Evolutionary conservation across 257 asterid species (phyloP).

Genomic region (Solanum infundibuliforme): DNA sequence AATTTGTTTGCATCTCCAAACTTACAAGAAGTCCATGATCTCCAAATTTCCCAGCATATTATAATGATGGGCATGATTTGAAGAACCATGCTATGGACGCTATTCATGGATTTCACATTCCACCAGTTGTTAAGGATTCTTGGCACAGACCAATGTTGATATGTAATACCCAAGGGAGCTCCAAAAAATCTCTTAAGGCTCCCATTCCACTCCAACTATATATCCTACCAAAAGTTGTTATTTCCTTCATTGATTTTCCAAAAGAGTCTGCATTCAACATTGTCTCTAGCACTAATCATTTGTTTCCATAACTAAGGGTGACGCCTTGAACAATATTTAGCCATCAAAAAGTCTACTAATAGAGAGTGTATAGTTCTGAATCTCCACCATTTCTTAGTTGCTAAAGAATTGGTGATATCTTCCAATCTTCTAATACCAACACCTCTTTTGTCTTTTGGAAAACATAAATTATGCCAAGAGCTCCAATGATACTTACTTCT

Average conservation of each 20-base stretch:
- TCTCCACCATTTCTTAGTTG: neutral
- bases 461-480: neutral
- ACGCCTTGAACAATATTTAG: neutral
- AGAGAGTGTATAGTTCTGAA: neutral
- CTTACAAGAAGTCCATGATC: too few species aligned
- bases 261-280: neutral
- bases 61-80: neutral
- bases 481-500: neutral
- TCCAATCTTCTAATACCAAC: neutral
- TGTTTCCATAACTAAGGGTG: neutral
- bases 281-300: neutral
- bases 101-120: neutral
- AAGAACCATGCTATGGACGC: neutral
- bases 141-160: neutral
- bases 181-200: neutral
- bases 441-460: neutral
- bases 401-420: neutral
- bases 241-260: too few species aligned
- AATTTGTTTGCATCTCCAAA: too few species aligned
- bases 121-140: neutral
- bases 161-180: neutral
- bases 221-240: too few species aligned
- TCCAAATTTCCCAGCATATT: too few species aligned
- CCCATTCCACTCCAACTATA: neutral
- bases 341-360: neutral